Evolutionary conservation across 2,329 filamentous ascomycete genomes (phyloP), one percentile per base, ranked within the genome.

Genomic region (Aspergillus sclerotialis): DNA sequence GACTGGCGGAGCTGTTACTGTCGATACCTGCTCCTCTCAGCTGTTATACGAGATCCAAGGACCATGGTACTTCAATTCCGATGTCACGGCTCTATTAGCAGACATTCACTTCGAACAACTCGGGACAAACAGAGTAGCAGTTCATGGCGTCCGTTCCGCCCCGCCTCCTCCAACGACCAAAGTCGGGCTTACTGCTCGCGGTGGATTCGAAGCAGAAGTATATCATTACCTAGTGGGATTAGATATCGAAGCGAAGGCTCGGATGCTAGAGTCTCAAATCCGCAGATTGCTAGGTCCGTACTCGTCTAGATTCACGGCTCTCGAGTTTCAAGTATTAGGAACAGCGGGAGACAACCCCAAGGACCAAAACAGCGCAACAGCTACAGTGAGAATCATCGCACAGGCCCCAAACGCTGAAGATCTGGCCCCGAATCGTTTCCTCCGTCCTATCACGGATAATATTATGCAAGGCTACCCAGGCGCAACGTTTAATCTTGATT

Each of bases 51-150:
- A 75, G 48, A 68, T 74, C 11, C 70, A 74, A 43, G 72, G 72
- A 4, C 69, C 68, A 1, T 69, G 65, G 61, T 78, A 78, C 48
- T 73, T 66, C 60, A 76, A 76, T 53, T 70, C 67, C 0, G 74
- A 77, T 41, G 73, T 76, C 18, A 74, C 68, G 0, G 73, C 73
- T 0, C 46, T 72, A 10, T 54, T 78, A 10, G 56, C 65, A 30
- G 56, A 66, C n/a, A 55, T 76, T 24, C 65, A 61, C 37, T 72
- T 80, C 39, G 66, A 73, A 30, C 65, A 78, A 34, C 37, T 70
- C 4, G 65, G 63, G 2, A 53, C 55, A 12, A 66, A 76, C 43
- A 63, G 71, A 5, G 69, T 76, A 2, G 63, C 65, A 3, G 36
- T 76, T 30, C 62, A 64, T 14, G 68, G 73, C 1, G 61, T 64